Evolutionary conservation across 305 asterid genomes (phyloP).

Genomic region (Euphrasia arctica): DNA sequence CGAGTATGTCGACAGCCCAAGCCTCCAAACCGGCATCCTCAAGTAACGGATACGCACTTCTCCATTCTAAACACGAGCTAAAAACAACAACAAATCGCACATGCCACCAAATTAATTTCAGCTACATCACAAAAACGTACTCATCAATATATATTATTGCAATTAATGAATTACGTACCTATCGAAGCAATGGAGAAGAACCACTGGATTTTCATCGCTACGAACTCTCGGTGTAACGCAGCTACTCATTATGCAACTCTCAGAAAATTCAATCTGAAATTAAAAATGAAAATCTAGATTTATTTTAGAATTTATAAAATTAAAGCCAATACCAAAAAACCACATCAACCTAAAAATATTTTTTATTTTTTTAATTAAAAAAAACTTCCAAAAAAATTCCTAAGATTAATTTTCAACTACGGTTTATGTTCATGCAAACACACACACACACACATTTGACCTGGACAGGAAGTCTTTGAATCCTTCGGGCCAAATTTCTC

Average conservation of each 20-base stretch:
- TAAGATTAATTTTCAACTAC: not conserved
- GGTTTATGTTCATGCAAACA: constrained; percentile 18
- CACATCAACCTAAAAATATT: no score
- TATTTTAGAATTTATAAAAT: no score
- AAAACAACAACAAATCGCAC: not conserved
- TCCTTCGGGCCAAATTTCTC: constrained; percentile 63
- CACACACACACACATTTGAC: constrained; percentile 24
- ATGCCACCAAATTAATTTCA: not conserved
- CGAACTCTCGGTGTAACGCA: constrained; percentile 55
- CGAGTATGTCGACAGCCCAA: constrained; percentile 92
- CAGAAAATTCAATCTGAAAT: constrained; percentile 53
- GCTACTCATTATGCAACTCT: constrained; percentile 79
- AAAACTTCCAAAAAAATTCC: no score
- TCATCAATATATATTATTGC: no score
- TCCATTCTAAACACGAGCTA: constrained; percentile 90
- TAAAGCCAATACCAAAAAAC: no score
- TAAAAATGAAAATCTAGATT: not conserved
- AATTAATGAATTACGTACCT: constrained; percentile 39
- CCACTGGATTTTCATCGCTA: constrained; percentile 54
- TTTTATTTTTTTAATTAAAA: no score
- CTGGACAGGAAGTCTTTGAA: constrained; percentile 71
- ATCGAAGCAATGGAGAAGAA: constrained; percentile 87
- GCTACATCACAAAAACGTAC: not conserved
- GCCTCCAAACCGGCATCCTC: constrained; percentile 69
- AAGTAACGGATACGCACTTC: constrained; percentile 66